phyloP scores from a whole-genome alignment of 768 basidiomycete species.

The Russula vinacea region DNA sequence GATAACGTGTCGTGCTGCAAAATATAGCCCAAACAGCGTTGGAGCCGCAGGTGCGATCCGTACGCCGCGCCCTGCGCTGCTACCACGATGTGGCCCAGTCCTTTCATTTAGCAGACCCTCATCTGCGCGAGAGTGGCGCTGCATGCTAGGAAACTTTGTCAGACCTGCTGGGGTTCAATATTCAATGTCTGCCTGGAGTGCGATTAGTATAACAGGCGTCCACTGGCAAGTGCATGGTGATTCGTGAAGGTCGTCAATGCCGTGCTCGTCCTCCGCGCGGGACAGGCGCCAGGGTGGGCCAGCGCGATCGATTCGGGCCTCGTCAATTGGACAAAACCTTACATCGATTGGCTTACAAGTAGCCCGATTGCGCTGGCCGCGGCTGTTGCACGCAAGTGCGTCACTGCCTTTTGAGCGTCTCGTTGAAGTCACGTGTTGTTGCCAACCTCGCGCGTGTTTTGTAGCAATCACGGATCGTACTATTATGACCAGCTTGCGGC shows the following conservation, averaged over 20 bases:
- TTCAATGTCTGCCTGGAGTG: neutral
- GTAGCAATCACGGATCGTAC: slow-evolving; percentile 39
- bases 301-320: slow-evolving; percentile 32
- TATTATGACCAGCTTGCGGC: slow-evolving; percentile 36
- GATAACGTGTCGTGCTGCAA: neutral
- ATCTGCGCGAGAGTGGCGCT: neutral
- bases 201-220: neutral
- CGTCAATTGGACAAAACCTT: slow-evolving; percentile 33
- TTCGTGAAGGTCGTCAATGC: slow-evolving; percentile 36
- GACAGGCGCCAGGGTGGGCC: slow-evolving; percentile 33
- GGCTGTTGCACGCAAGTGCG: slow-evolving; percentile 33
- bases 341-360: slow-evolving; percentile 36
- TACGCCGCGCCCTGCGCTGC: neutral
- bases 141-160: neutral
- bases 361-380: slow-evolving; percentile 31
- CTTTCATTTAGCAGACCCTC: neutral
- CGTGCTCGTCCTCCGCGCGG: slow-evolving; percentile 33
- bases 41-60: neutral
- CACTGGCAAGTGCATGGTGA: slow-evolving; percentile 34
- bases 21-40: no score
- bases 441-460: neutral
- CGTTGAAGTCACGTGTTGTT: neutral
- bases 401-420: neutral
- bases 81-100: neutral
- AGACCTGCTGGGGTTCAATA: neutral